Evolutionary conservation across 768 basidiomycete species (phyloP).

Genomic region (Mycena leptocephala): DNA sequence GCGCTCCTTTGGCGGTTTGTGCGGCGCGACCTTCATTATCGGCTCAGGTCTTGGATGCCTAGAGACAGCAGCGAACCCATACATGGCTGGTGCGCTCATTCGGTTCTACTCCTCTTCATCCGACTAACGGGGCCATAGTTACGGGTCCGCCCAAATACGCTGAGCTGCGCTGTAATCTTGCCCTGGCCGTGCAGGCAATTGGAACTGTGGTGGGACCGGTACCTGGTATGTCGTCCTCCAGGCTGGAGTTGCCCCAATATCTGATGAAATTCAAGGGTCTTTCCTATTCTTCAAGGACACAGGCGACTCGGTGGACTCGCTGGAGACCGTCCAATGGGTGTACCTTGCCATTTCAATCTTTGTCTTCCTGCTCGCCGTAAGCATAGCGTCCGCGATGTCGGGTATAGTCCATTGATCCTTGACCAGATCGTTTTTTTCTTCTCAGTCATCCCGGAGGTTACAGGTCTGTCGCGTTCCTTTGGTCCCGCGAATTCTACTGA

Average conservation of each 20-base stretch:
- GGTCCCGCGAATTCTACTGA: neutral
- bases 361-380: slow-evolving; percentile 48
- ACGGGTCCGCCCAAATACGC: slow-evolving; percentile 53
- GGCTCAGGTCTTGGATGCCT: slow-evolving; percentile 52
- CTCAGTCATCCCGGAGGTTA: slow-evolving; percentile 53
- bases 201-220: slow-evolving; percentile 54
- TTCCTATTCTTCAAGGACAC: slow-evolving; percentile 54
- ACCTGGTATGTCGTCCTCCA: slow-evolving; percentile 37
- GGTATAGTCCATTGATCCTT: neutral
- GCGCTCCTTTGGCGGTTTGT: slow-evolving; percentile 53
- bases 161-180: slow-evolving; percentile 52
- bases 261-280: slow-evolving; percentile 35
- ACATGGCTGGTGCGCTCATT: slow-evolving; percentile 48
- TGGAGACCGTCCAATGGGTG: slow-evolving; percentile 54
- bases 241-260: too few relatives aligned
- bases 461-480: slow-evolving; percentile 33
- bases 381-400: neutral
- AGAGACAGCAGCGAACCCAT: slow-evolving; percentile 54
- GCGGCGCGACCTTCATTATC: slow-evolving; percentile 54
- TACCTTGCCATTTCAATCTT: slow-evolving; percentile 53
- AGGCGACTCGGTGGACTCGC: slow-evolving; percentile 46
- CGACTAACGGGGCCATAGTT: slow-evolving; percentile 21
- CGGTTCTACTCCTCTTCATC: neutral
- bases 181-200: slow-evolving; percentile 51
- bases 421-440: slow-evolving; percentile 50